Conservation (phyloP, 805 yeast genomes). For the Candida peoriensis region DNA sequence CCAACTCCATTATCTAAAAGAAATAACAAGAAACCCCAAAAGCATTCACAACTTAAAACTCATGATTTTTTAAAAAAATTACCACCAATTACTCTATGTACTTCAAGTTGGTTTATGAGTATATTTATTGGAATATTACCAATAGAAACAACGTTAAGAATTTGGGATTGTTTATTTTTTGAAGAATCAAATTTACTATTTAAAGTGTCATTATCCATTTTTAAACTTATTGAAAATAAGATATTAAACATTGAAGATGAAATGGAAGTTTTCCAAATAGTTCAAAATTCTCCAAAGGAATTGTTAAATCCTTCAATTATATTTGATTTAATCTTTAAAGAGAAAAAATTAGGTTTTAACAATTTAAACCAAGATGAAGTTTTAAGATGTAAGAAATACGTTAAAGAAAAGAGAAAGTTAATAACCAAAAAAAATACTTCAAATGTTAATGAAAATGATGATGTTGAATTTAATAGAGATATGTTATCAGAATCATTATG, state of each 20-base stretch:
- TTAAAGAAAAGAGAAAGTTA: slow-evolving; percentile 55
- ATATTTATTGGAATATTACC: slow-evolving; percentile 90
- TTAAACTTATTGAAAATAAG: slow-evolving; percentile 69
- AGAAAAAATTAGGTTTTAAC: slow-evolving; percentile 66
- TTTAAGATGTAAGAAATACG: slow-evolving; percentile 71
- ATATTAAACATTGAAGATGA: slow-evolving; percentile 41
- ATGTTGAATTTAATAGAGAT: slow-evolving; percentile 22
- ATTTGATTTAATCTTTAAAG: slow-evolving; percentile 71
- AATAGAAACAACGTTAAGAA: slow-evolving; percentile 77
- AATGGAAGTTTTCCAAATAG: slow-evolving; percentile 72
- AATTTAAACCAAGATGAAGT: slow-evolving; percentile 81
- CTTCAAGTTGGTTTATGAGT: slow-evolving; percentile 98
- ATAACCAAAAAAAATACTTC: slow-evolving; percentile 13
- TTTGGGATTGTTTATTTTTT: slow-evolving; percentile 93
- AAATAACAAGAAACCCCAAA: slow-evolving; percentile 27
- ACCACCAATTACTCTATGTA: slow-evolving; percentile 89
- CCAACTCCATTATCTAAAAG: too few relatives aligned
- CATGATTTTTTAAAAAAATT: slow-evolving; percentile 64
- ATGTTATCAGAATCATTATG: slow-evolving; percentile 28
- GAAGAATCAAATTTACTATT: slow-evolving; percentile 87
- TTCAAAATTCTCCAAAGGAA: slow-evolving; percentile 77
- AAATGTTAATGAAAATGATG: slow-evolving; percentile 16
- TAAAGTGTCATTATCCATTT: slow-evolving; percentile 73
- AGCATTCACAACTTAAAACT: slow-evolving; percentile 22
- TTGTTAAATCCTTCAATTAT: slow-evolving; percentile 64